Evolutionary conservation across 2,329 filamentous ascomycete species (phyloP), one percentile per base, ranked within the genome.

Genomic region (Cephalotrichum gorgonifer): DNA sequence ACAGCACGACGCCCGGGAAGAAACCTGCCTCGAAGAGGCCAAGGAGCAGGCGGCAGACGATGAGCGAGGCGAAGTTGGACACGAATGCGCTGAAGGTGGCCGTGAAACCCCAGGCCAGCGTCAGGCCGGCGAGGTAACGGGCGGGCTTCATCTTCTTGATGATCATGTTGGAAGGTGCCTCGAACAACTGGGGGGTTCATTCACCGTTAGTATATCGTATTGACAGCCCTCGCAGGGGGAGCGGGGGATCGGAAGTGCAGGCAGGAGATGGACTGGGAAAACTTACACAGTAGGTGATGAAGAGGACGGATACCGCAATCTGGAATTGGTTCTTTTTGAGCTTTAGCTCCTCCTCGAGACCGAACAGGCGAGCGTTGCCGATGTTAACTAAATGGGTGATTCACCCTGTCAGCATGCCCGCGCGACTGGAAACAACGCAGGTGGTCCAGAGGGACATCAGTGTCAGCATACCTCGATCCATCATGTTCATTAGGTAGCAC

Each of bases 331-430:
- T 72, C 3, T 70, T 69, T 26, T 60, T 58, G 54, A 86, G 64
- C 11, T 69, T 65, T 3, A 85, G 66, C 49, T 84, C 80, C 22
- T 73, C 63, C 58, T 83, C 77, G 30, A 85, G 54, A 1, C 74
- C 74, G 54, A 80, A 81, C 1, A 85, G 66, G 8, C 74, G 68
- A 17, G 80, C 80, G 64, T 84, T 84, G 35, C 80, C 79, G 50
- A 88, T 88, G 59, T 88, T 88, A 48, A 86, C 81, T 81, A n/a
- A n/a, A n/a, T n/a, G n/a, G n/a, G 52, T 78, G 74, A 39, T 15
- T 41, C 27, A 33, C n/a, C n/a, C 11, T 9, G 25, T 20, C 43
- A 39, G 22, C 14, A 17, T 14, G 38, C n/a, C n/a, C n/a, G n/a
- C 35, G 35, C 7, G 11, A 51, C 45, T 48, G 15, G 0, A 9